Conservation (phyloP, 352 stramenopile species). For the Globisporangium okanoganense region DNA sequence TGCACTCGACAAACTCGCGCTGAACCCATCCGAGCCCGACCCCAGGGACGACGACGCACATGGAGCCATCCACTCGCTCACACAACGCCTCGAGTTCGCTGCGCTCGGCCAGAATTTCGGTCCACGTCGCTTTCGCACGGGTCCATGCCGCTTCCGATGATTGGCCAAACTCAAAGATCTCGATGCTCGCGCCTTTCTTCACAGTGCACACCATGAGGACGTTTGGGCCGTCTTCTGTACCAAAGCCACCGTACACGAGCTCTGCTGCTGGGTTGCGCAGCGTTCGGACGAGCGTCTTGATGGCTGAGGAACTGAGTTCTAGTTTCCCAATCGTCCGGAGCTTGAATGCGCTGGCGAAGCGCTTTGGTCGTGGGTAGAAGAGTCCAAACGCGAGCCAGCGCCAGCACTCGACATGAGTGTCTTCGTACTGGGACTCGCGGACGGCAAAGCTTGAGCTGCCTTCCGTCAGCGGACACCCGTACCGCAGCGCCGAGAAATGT, state of each 20-base stretch:
- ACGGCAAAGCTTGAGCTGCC: background rate
- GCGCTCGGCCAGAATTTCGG: background rate
- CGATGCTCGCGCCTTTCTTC: background rate
- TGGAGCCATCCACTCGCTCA: background rate
- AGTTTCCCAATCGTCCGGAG: conserved; percentile 4
- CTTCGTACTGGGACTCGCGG: background rate
- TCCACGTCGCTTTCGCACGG: conserved; percentile 30
- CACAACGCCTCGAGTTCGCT: background rate
- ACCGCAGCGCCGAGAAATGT: background rate
- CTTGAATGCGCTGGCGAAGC: conserved; percentile 5
- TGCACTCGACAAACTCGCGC: background rate
- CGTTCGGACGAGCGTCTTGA: background rate
- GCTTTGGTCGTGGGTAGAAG: conserved; percentile 17
- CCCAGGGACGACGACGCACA: conserved; percentile 4
- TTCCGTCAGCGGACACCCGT: background rate
- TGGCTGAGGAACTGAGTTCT: no score
- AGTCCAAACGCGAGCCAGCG: conserved; percentile 20
- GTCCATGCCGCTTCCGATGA: conserved; percentile 25
- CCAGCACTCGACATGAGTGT: conserved; percentile 3
- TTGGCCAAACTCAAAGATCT: background rate
- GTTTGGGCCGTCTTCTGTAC: background rate
- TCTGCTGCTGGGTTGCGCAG: background rate
- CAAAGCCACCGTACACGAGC: background rate
- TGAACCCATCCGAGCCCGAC: conserved; percentile 1
- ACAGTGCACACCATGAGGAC: background rate